Base-by-base conservation (phyloP, 2,329 filamentous ascomycete genomes). In the Penicillium sp. region DNA sequence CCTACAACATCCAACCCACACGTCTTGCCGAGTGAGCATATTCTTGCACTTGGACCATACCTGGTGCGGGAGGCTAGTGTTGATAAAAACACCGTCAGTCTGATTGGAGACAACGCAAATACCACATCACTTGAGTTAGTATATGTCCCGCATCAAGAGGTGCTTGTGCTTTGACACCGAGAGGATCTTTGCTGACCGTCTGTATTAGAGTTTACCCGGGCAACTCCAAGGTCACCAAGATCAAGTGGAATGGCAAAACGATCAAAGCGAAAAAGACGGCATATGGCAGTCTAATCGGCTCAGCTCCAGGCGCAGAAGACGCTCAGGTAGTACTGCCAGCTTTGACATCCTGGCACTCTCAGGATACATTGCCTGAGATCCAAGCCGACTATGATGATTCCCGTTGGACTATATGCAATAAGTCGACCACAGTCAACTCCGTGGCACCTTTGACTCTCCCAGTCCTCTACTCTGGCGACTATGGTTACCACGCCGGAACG, bases 391-490 rank as follows among this genome's bases (percentile, higher is more conserved):
- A 81, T 51, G 75, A 83, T 42, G 81, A 83, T 54, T 76, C 74
- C 1, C 73, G 71, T 8, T 83, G 81, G 81, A 70, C 65, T 0
- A 57, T 77, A 2, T 79, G 76, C 51, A 75, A 82, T 62, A 79
- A 81, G 49, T 78, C 67, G 2, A 74, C 68, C 2, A 79, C 78
- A 0, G 58, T 72, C 4, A 80, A 76, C 51, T 68, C 74, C 0
- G 60, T 78, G 2, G 70, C 72, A 1, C 79, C 80, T 0, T 63
- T 76, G n/a, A 80, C 78, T 0, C 65, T 79, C 0, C 81, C 81
- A 0, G 79, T 82, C 0, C 71, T 83, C 1, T 83, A 79, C 61
- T 76, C 76, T 4, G 79, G 76, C 34, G 80, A 83, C 53, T 83
- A 83, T 58, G 79, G 78, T 1, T 82, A 75, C 59, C 79, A 82